Evolutionary conservation across 2,329 filamentous ascomycete species (phyloP), one percentile per base, ranked within the genome.

Genomic region (Neopestalotiopsis sp.): DNA sequence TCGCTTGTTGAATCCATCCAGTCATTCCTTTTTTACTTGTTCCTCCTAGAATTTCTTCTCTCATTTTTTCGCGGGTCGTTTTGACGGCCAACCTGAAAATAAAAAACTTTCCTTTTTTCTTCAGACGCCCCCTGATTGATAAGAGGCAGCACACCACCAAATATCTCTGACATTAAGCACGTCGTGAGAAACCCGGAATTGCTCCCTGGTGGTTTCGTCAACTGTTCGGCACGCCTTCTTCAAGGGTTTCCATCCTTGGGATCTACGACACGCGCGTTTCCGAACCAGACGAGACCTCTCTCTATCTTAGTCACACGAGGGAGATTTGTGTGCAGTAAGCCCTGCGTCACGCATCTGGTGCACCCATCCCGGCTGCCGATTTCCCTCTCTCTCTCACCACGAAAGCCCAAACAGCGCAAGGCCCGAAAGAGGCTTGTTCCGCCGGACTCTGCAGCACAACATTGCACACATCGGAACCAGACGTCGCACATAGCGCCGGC

Each of bases 191-290:
- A 59, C 64, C 56, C 69, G 42, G 68, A 66, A 65, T 62, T 64
- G 30, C 65, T 71, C 69, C 72, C 72, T 70, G 71, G 60, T 73
- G 62, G 67, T 65, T 69, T 66, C 65, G 74, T 64, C 61, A 59
- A 30, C 56, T 28, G 20, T 32, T 20, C 38, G 38, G 59, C 57
- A 63, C 42, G 57, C 49, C 28, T 60, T 34, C 30, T 6, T 28
- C 20, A 60, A 62, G 32, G 34, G 32, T 40, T 38, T 20, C 30
- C 28, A 59, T 65, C 67, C 49, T 67, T 60, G 24, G 62, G 62
- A 67, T 71, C 68, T 71, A 67, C 71, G 69, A 68, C 69, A 69
- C 75, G 69, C 70, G 77, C 76, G 69, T 76, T 78, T 69, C 68
- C 62, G 34, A 65, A 63, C 57, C 67, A 71, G 67, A 62, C 34